Conservation (phyloP, 331 rosid species). For the Stylosanthes scabra region DNA sequence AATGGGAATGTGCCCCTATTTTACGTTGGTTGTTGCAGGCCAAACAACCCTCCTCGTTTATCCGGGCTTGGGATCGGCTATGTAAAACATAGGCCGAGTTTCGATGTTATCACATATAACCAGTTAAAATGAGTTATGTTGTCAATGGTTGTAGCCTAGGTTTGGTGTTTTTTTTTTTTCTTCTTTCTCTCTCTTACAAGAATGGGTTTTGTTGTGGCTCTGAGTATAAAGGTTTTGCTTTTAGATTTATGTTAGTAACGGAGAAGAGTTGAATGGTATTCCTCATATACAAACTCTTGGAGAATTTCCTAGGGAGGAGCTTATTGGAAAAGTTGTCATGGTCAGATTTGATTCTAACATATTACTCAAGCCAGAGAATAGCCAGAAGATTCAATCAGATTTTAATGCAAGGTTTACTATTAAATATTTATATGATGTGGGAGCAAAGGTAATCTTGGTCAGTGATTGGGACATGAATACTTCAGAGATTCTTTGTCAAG, state of each 20-base stretch:
- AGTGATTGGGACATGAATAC: slow-evolving; percentile 68
- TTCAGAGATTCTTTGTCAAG: slow-evolving; percentile 38
- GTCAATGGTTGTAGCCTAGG: slow-evolving; percentile 11
- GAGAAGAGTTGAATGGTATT: slow-evolving; percentile 57
- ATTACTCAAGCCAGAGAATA: slow-evolving; percentile 52
- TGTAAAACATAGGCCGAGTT: too few relatives aligned
- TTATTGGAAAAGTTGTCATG: slow-evolving; percentile 68
- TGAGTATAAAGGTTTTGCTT: slow-evolving; percentile 41
- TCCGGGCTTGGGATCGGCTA: too few relatives aligned
- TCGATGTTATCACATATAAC: not conserved
- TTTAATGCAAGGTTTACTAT: slow-evolving; percentile 61
- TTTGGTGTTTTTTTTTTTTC: not conserved
- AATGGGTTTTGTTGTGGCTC: slow-evolving; percentile 28
- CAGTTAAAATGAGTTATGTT: slow-evolving; percentile 10
- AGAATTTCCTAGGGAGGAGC: slow-evolving; percentile 75
- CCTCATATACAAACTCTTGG: slow-evolving; percentile 81
- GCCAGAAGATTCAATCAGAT: slow-evolving; percentile 43
- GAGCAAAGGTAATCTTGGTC: slow-evolving; percentile 73
- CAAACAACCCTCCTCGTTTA: too few relatives aligned
- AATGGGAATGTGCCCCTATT: too few relatives aligned
- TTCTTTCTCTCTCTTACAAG: slow-evolving; percentile 11
- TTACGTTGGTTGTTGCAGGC: too few relatives aligned
- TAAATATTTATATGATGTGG: slow-evolving; percentile 62
- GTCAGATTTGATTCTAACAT: slow-evolving; percentile 84
- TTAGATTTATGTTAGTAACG: slow-evolving; percentile 50